phyloP scores from a whole-genome alignment of 1,284 basidiomycete species.

The Ustilago esculenta region DNA sequence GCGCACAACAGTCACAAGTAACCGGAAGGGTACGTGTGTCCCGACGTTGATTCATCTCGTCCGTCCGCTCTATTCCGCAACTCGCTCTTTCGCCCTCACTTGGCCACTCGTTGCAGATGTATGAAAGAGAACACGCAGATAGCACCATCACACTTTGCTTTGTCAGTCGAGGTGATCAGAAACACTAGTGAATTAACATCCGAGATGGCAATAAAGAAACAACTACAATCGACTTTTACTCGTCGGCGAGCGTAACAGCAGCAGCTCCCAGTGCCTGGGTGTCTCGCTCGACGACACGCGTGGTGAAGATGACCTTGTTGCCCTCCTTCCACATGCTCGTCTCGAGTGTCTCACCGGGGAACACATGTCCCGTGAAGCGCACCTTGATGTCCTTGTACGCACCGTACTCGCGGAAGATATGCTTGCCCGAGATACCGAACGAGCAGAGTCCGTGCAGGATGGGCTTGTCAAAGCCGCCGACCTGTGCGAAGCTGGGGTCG shows the following conservation, averaged over 20 bases:
- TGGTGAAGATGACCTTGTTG: slow-evolving; percentile 88
- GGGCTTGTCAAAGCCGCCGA: slow-evolving; percentile 93
- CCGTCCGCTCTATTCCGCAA: too few species aligned
- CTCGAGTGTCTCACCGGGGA: slow-evolving; percentile 84
- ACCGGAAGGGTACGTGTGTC: too few species aligned
- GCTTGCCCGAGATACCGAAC: slow-evolving; percentile 94
- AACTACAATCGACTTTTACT: slow-evolving; percentile 7
- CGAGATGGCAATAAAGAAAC: background rate
- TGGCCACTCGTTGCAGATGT: too few species aligned
- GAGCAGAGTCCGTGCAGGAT: slow-evolving; percentile 80
- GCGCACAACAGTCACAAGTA: too few species aligned
- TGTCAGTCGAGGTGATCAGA: background rate
- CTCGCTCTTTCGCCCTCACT: too few species aligned
- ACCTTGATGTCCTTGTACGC: slow-evolving; percentile 93
- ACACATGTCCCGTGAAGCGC: slow-evolving; percentile 88
- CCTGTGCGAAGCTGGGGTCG: slow-evolving; percentile 88
- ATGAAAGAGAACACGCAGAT: too few species aligned
- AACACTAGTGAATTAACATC: background rate
- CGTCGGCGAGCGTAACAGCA: slow-evolving; percentile 74
- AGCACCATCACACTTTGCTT: too few species aligned
- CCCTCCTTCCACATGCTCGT: slow-evolving; percentile 94
- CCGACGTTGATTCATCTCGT: too few species aligned
- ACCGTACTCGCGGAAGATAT: slow-evolving; percentile 87
- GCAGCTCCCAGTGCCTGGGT: slow-evolving; percentile 77
- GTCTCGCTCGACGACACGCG: slow-evolving; percentile 79